These are phyloP conservation scores for Imleria badia DNA, from an alignment of 768 basidiomycete genomes.

Conservation along the genomic window DNA sequence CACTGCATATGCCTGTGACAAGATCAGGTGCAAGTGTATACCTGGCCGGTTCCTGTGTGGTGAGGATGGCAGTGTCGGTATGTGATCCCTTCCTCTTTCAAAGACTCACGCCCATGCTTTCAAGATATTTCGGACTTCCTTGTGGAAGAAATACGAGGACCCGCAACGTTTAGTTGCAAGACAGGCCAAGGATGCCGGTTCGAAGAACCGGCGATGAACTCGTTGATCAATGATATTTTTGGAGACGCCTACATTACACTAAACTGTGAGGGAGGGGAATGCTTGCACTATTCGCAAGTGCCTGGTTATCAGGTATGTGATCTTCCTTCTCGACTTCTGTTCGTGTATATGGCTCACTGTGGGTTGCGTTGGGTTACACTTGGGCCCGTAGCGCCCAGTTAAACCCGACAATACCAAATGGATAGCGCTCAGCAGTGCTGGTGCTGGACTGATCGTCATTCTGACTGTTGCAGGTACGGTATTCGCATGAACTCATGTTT, in stretches of 20 bases:
- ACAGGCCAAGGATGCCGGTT: constrained; percentile 78
- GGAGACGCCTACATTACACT: constrained; percentile 90
- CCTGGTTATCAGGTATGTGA: constrained; percentile 77
- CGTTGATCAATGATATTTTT: constrained; percentile 90
- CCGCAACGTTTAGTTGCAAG: constrained; percentile 81
- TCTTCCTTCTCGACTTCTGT: background rate
- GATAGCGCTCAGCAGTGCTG: constrained; percentile 82
- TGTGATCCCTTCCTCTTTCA: constrained; percentile 29
- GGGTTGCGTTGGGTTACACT: background rate
- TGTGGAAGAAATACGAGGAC: constrained; percentile 85
- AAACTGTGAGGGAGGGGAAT: constrained; percentile 87
- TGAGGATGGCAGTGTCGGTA: constrained; percentile 90
- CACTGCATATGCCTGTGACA: constrained; percentile 78
- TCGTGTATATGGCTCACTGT: background rate
- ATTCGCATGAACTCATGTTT: background rate
- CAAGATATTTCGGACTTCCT: constrained; percentile 91
- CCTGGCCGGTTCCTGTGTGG: constrained; percentile 94
- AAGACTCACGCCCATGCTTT: background rate
- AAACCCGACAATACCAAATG: constrained; percentile 82
- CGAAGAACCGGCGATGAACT: constrained; percentile 96
- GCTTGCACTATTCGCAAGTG: constrained; percentile 89
- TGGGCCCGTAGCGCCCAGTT: constrained; percentile 54
- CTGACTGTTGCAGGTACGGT: constrained; percentile 57
- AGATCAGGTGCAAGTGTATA: constrained; percentile 90
- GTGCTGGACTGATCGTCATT: constrained; percentile 74